Percentiles rank a stretch among this genome's conserved stretches.
Conservation (phyloP, 2,329 filamentous ascomycete genomes). For the Falciphora oryzae region DNA sequence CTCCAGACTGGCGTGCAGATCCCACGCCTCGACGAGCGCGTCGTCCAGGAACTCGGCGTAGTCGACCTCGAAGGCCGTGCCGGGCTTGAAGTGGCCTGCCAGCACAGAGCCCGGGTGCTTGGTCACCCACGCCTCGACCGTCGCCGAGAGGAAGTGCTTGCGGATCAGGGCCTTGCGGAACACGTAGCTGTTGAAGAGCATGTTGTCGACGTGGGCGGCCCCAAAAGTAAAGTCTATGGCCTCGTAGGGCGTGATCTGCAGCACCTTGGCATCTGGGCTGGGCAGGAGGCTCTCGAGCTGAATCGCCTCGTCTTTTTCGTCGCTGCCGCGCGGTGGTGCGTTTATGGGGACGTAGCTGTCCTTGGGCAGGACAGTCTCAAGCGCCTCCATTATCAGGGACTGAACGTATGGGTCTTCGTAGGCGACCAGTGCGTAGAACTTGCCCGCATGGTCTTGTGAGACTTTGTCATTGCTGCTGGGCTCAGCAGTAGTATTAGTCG, state of each 20-base stretch:
- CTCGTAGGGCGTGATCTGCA: conserved; percentile 87
- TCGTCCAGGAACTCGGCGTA: conserved; percentile 97
- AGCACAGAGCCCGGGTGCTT: conserved; percentile 74
- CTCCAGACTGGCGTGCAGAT: conserved; percentile 72
- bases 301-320: conserved; percentile 22
- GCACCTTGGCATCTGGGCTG: conserved; percentile 33
- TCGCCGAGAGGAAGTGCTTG: conserved; percentile 87
- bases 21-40: conserved; percentile 82
- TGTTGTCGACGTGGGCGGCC: conserved; percentile 52
- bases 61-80: conserved; percentile 87
- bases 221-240: conserved; percentile 76
- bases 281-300: conserved; percentile 32
- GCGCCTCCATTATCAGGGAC: conserved; percentile 70
- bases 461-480: neutral
- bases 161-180: conserved; percentile 94
- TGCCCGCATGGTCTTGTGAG: conserved; percentile 17
- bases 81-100: conserved; percentile 64
- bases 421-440: conserved; percentile 66
- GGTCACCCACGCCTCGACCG: conserved; percentile 75
- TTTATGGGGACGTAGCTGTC: conserved; percentile 41
- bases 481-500: too few relatives aligned
- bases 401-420: conserved; percentile 90
- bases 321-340: neutral
- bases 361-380: conserved; percentile 55
- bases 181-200: conserved; percentile 81